Evolutionary conservation across 2,329 filamentous ascomycete species (phyloP).

Genomic region (Pseudodiploospora longispora): DNA sequence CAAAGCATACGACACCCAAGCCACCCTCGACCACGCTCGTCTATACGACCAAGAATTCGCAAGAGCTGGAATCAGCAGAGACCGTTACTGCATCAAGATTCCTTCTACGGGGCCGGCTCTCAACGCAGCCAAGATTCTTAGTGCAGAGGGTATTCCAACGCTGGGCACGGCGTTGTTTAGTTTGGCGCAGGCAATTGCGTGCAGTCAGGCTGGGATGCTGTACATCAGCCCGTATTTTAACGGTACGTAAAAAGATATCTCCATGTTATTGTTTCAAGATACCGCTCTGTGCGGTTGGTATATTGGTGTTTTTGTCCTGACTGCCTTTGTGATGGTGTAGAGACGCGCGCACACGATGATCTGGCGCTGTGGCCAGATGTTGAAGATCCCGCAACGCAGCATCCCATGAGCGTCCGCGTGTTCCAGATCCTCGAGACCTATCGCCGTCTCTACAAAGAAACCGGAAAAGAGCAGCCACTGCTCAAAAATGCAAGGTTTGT

Average conservation of each 20-base stretch:
- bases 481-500: slow-evolving; percentile 36
- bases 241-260: slow-evolving; percentile 19
- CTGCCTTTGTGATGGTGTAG: slow-evolving; percentile 15
- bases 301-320: not conserved
- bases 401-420: slow-evolving; percentile 39
- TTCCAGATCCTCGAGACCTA: slow-evolving; percentile 41
- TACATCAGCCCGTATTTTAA: slow-evolving; percentile 45
- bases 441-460: slow-evolving; percentile 35
- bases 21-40: slow-evolving; percentile 37
- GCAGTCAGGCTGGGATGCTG: slow-evolving; percentile 37
- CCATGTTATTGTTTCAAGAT: not conserved
- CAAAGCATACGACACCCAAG: slow-evolving; percentile 36
- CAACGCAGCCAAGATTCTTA: slow-evolving; percentile 34
- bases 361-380: slow-evolving; percentile 36
- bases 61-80: slow-evolving; percentile 33
- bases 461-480: slow-evolving; percentile 39
- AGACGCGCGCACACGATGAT: slow-evolving; percentile 35
- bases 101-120: slow-evolving; percentile 39
- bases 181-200: slow-evolving; percentile 40
- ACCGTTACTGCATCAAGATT: slow-evolving; percentile 44
- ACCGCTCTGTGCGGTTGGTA: not conserved
- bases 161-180: slow-evolving; percentile 40
- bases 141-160: slow-evolving; percentile 36
- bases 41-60: slow-evolving; percentile 39
- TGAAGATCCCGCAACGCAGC: slow-evolving; percentile 36